A percentile compares a stretch with the other conserved stretches of the same genome.
Conservation (phyloP, 2,329 filamentous ascomycete species). For the Sporothrix mexicana region DNA sequence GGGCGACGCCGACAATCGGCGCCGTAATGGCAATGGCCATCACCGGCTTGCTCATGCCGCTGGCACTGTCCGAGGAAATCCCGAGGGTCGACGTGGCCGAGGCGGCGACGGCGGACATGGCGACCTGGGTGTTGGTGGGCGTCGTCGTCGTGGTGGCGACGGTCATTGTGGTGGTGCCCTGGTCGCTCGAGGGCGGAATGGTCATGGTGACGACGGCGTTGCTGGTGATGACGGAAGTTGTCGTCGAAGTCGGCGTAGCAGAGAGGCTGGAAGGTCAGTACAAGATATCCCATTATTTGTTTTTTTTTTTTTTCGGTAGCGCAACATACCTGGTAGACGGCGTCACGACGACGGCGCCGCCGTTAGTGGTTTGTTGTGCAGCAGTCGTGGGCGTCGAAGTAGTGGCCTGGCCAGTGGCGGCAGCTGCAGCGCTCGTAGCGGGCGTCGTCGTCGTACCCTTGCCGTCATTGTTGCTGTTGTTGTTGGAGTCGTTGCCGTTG, state of each 20-base stretch:
- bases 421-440: neutral
- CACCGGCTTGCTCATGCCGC: constrained; percentile 33
- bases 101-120: constrained; percentile 15
- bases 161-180: neutral
- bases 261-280: too few species aligned
- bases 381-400: constrained; percentile 17
- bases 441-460: constrained; percentile 18
- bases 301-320: too few species aligned
- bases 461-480: constrained; percentile 5
- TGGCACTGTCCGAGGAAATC: neutral
- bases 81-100: neutral
- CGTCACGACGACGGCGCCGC: neutral
- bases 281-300: too few species aligned
- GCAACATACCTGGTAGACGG: neutral
- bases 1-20: constrained; percentile 36
- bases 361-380: neutral
- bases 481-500: neutral
- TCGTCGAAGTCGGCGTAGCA: constrained; percentile 29
- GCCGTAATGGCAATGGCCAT: constrained; percentile 37
- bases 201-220: constrained; percentile 29
- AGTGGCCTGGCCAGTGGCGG: neutral
- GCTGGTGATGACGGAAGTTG: constrained; percentile 33
- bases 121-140: constrained; percentile 1
- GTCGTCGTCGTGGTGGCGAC: constrained; percentile 25
- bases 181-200: neutral